Conservation (phyloP, 192 early-diverging fungal genomes). For the Backusella australiensis region DNA sequence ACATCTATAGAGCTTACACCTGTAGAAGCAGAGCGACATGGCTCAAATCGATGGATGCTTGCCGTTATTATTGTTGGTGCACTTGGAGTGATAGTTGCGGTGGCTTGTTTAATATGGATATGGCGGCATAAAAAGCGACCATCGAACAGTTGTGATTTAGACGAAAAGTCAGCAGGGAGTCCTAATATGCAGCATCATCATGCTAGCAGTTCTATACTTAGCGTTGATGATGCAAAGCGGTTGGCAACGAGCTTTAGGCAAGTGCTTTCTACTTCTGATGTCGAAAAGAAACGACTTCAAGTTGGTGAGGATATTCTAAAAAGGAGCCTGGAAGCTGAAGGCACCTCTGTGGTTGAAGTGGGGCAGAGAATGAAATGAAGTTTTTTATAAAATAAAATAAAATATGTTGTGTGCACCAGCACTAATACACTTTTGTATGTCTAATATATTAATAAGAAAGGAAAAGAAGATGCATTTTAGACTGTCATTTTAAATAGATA, state of each 20-base stretch:
- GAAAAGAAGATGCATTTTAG: not conserved
- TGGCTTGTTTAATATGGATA: not conserved
- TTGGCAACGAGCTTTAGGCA: not conserved
- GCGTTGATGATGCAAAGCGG: not conserved
- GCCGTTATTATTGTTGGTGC: not conserved
- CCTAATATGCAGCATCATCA: constrained; percentile 2
- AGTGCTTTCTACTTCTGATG: not conserved
- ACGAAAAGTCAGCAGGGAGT: constrained; percentile 6
- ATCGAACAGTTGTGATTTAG: not conserved
- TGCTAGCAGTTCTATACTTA: constrained; percentile 4
- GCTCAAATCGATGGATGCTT: not conserved
- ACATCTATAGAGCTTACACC: not conserved
- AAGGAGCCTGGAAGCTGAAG: not conserved
- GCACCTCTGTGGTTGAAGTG: not conserved
- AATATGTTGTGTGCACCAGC: not conserved
- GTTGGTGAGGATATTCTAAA: not conserved
- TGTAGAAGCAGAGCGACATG: not conserved
- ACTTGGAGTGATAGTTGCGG: not conserved
- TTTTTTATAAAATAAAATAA: not conserved
- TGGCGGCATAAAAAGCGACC: not conserved
- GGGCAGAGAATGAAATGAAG: not conserved
- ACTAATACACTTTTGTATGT: too few relatives aligned
- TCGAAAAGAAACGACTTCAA: not conserved
- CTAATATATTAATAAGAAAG: not conserved
- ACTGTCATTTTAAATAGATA: not conserved